A percentile compares a stretch with the other conserved stretches of the same genome.
phyloP scores from a whole-genome alignment of 202 grass and related monocot species.

The Panicum virgatum region DNA sequence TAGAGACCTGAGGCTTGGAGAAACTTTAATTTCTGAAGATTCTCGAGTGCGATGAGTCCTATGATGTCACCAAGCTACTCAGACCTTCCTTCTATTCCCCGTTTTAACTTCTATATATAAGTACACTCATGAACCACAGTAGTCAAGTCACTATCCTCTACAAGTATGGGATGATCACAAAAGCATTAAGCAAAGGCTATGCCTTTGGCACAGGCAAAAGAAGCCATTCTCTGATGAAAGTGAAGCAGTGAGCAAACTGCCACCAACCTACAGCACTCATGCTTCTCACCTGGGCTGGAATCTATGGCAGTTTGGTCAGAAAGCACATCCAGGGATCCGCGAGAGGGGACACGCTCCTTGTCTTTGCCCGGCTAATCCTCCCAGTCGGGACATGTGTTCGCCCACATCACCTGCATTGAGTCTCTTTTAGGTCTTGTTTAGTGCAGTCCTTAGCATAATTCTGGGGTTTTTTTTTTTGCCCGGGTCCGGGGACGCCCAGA shows the following conservation, averaged over 20 bases:
- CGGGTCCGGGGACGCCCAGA: neutral
- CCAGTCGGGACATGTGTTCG: slow-evolving; percentile 22
- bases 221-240: slow-evolving; percentile 9
- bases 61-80: slow-evolving; percentile 6
- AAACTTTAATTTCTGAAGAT: neutral
- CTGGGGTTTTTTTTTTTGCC: slow-evolving; percentile 32
- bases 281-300: slow-evolving; percentile 37
- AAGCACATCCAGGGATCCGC: slow-evolving; percentile 45
- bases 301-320: slow-evolving; percentile 37
- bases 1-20: neutral
- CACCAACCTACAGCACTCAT: slow-evolving; percentile 53
- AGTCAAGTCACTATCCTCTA: slow-evolving; percentile 7
- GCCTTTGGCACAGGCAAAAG: slow-evolving; percentile 32
- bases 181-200: slow-evolving; percentile 25
- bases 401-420: neutral
- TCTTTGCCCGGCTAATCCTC: slow-evolving; percentile 53
- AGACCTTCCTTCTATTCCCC: neutral
- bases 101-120: slow-evolving; percentile 5
- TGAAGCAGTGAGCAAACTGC: slow-evolving; percentile 5
- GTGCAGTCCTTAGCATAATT: slow-evolving; percentile 20
- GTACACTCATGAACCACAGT: slow-evolving; percentile 22
- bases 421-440: slow-evolving; percentile 34
- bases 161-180: neutral
- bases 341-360: slow-evolving; percentile 50
- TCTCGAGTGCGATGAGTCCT: slow-evolving; percentile 25